Evolutionary conservation across 75 land plant species (phyloP).

Genomic region (Isoetes taiwanensis): DNA sequence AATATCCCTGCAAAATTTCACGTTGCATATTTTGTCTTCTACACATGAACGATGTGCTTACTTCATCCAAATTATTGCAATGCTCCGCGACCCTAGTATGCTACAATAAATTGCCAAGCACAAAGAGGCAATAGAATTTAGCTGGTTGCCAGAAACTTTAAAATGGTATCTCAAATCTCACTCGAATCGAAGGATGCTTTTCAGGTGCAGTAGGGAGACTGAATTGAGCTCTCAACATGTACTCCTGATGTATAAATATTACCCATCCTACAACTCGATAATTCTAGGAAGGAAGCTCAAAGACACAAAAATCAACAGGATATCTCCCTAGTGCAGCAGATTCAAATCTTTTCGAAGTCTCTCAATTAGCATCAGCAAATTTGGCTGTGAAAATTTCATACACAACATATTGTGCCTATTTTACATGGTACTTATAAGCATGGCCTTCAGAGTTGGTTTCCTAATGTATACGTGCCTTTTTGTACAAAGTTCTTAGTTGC

Average conservation of each 20-base stretch:
- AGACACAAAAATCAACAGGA: not conserved
- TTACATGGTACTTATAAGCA: no score
- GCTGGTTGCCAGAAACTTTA: conserved; percentile 95
- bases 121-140: conserved; percentile 10
- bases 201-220: conserved; percentile 71
- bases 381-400: no score
- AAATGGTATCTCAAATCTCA: conserved; percentile 93
- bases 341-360: no score
- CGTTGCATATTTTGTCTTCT: not conserved
- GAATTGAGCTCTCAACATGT: conserved; percentile 89
- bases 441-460: no score
- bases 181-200: conserved; percentile 82
- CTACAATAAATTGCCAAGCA: not conserved
- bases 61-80: no score
- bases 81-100: no score
- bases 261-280: not conserved
- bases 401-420: no score
- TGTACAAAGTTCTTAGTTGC: no score
- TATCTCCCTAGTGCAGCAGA: no score
- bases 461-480: no score
- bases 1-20: not conserved
- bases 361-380: no score
- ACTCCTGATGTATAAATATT: conserved; percentile 38
- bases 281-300: not conserved
- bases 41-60: not conserved